A percentile compares a stretch with the other conserved stretches of the same genome.
Conservation (phyloP, 2,329 filamentous ascomycete species). For the Scedosporium minutisporum region DNA sequence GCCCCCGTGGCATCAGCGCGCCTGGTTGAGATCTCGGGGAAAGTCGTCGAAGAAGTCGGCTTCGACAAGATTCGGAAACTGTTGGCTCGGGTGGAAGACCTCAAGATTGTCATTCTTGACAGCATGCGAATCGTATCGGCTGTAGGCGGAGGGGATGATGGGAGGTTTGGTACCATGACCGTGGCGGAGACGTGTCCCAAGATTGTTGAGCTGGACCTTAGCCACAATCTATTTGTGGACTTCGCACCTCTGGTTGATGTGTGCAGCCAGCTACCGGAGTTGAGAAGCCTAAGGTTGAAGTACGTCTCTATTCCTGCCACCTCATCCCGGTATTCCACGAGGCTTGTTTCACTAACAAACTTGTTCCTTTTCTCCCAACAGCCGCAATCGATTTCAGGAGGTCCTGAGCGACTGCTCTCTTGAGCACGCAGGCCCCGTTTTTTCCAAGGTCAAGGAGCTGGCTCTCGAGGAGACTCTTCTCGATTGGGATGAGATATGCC, state of each 20-base stretch:
- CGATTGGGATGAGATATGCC: slow-evolving; percentile 53
- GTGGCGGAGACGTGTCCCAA: slow-evolving; percentile 49
- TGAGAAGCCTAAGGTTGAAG: slow-evolving; percentile 64
- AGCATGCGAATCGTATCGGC: slow-evolving; percentile 49
- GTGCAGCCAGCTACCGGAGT: slow-evolving; percentile 55
- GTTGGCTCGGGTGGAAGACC: slow-evolving; percentile 66
- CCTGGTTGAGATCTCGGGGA: slow-evolving; percentile 62
- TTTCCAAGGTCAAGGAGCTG: slow-evolving; percentile 47
- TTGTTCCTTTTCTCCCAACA: slow-evolving; percentile 22
- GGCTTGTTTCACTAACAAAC: not conserved
- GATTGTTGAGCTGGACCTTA: slow-evolving; percentile 73
- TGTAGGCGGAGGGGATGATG: slow-evolving; percentile 11
- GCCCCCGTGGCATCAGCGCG: slow-evolving; percentile 13
- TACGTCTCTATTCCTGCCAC: too few relatives aligned
- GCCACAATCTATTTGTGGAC: slow-evolving; percentile 67
- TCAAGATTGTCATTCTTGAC: slow-evolving; percentile 76
- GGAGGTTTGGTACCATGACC: slow-evolving; percentile 21
- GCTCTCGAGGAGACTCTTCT: slow-evolving; percentile 59
- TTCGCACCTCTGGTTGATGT: slow-evolving; percentile 61
- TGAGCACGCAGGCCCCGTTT: slow-evolving; percentile 24
- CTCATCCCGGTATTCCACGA: too few relatives aligned
- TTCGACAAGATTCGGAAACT: slow-evolving; percentile 85
- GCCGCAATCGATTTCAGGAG: slow-evolving; percentile 61
- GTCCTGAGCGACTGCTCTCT: slow-evolving; percentile 26
- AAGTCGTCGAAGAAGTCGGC: slow-evolving; percentile 85